Conservation (phyloP, 768 basidiomycete species). For the Russula sp. region DNA sequence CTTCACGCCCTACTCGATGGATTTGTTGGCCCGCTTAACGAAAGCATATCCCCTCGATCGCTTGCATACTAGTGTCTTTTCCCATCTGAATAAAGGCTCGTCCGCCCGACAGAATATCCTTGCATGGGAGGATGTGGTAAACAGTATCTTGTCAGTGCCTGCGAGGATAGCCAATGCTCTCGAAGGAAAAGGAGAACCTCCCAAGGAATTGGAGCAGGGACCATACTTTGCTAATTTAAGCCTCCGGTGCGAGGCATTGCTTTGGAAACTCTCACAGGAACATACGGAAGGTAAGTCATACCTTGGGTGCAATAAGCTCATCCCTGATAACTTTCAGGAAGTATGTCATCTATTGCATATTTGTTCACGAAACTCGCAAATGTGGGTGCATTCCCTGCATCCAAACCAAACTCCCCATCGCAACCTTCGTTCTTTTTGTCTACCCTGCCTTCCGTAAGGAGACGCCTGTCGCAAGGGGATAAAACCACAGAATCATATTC, state of each 20-base stretch:
- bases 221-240: conserved; percentile 49
- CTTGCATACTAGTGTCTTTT: conserved; percentile 48
- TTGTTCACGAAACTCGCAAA: conserved; percentile 62
- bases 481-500: conserved; percentile 34
- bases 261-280: conserved; percentile 37
- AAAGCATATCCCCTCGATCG: conserved; percentile 63
- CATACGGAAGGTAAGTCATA: conserved; percentile 36
- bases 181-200: conserved; percentile 36
- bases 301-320: background rate
- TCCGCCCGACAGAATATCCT: conserved; percentile 28
- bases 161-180: conserved; percentile 72
- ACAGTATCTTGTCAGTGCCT: conserved; percentile 57
- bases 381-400: conserved; percentile 55
- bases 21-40: conserved; percentile 47
- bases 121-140: conserved; percentile 74
- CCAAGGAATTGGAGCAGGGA: conserved; percentile 46
- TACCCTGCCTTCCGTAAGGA: conserved; percentile 42
- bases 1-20: conserved; percentile 42
- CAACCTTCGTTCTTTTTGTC: conserved; percentile 66
- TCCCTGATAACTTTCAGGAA: conserved; percentile 13
- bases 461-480: conserved; percentile 28
- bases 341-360: conserved; percentile 38
- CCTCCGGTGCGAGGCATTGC: conserved; percentile 43
- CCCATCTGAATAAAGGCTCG: conserved; percentile 18
- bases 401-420: conserved; percentile 42